Conservation (phyloP, 2,329 filamentous ascomycete species). For the Talaromyces verruculosus region DNA sequence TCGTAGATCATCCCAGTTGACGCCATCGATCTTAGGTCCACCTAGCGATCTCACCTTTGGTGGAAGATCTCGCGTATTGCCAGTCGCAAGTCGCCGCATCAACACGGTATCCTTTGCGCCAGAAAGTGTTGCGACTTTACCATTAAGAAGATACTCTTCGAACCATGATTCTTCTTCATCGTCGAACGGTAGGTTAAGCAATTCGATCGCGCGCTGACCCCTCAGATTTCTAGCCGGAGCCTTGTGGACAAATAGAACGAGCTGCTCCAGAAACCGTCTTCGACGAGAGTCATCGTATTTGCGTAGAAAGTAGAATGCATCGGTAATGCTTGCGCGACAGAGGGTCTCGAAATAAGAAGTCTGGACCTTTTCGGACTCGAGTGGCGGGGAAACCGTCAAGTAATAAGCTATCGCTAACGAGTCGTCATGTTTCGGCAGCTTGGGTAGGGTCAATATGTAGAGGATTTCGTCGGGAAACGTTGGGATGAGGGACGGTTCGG, state of each 20-base stretch:
- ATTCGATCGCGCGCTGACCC: conserved; percentile 63
- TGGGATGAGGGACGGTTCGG: conserved; percentile 74
- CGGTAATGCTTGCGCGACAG: conserved; percentile 64
- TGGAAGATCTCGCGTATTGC: conserved; percentile 46
- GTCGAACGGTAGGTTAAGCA: conserved; percentile 72
- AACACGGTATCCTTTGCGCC: conserved; percentile 71
- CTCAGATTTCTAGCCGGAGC: conserved; percentile 39
- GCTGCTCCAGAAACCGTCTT: conserved; percentile 63
- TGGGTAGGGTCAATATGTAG: conserved; percentile 61
- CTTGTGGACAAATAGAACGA: conserved; percentile 61
- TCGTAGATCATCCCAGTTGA: conserved; percentile 54
- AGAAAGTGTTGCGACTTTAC: conserved; percentile 63
- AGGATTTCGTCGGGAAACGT: conserved; percentile 85
- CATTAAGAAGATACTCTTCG: conserved; percentile 64
- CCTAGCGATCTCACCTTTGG: conserved; percentile 39
- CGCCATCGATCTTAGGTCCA: conserved; percentile 50
- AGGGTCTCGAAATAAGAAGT: conserved; percentile 69
- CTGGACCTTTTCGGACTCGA: conserved; percentile 64
- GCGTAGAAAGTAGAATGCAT: conserved; percentile 72
- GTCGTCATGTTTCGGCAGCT: conserved; percentile 60
- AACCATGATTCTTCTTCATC: conserved; percentile 72
- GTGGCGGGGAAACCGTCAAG: conserved; percentile 69
- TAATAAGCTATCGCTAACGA: conserved; percentile 74
- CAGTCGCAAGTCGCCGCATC: conserved; percentile 69
- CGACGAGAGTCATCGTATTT: conserved; percentile 62